Evolutionary conservation across 2,329 filamentous ascomycete species (phyloP).

Genomic region (Aspergillus sp.): DNA sequence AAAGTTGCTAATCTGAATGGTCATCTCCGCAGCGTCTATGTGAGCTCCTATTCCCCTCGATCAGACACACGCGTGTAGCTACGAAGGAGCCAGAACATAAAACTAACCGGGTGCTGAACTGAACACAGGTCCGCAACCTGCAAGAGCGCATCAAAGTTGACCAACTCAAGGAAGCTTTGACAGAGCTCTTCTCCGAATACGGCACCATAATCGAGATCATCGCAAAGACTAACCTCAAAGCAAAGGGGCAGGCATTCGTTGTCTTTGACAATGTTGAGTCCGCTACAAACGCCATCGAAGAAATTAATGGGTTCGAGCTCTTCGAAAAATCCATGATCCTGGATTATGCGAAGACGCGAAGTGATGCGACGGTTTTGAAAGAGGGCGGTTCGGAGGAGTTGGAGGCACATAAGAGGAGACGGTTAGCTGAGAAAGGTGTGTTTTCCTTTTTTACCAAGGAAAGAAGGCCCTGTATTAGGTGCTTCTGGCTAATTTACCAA

Average conservation of each 20-base stretch:
- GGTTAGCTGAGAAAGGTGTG: slow-evolving; percentile 81
- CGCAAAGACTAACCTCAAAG: slow-evolving; percentile 80
- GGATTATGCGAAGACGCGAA: slow-evolving; percentile 70
- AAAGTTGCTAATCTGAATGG: slow-evolving; percentile 3
- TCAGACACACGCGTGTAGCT: background rate
- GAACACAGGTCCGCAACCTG: slow-evolving; percentile 61
- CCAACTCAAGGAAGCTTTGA: slow-evolving; percentile 62
- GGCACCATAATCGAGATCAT: slow-evolving; percentile 77
- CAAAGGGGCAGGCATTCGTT: slow-evolving; percentile 91
- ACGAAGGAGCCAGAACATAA: slow-evolving; percentile 1
- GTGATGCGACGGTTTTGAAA: slow-evolving; percentile 75
- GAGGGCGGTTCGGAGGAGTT: slow-evolving; percentile 71
- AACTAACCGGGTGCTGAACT: slow-evolving; percentile 6
- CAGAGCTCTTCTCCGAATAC: slow-evolving; percentile 77
- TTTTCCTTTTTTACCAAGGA: slow-evolving; percentile 4
- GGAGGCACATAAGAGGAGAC: slow-evolving; percentile 74
- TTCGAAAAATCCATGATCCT: slow-evolving; percentile 86
- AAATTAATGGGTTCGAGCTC: slow-evolving; percentile 84
- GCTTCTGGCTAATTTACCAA: background rate
- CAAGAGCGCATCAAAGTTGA: slow-evolving; percentile 86
- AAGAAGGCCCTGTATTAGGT: slow-evolving; percentile 6
- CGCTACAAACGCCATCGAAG: slow-evolving; percentile 74
- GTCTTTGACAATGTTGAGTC: slow-evolving; percentile 77
- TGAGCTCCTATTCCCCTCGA: slow-evolving; percentile 15
- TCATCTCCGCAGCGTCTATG: slow-evolving; percentile 31